Conservation (phyloP, 176 grass and related monocot genomes). For the Panicum miliaceum region DNA sequence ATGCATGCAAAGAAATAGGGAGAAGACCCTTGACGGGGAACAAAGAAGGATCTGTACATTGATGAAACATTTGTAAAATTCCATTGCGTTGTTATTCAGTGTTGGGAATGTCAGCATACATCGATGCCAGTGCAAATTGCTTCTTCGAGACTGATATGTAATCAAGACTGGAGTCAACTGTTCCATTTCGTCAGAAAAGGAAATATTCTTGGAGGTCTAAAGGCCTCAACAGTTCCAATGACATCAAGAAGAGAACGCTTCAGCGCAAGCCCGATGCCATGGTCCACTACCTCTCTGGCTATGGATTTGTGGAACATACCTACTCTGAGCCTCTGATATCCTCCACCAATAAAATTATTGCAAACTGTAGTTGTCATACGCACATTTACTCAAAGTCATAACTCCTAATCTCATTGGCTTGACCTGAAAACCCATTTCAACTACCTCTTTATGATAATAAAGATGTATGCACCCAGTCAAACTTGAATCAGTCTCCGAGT, state of each 20-base stretch:
- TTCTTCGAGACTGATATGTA: neutral
- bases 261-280: neutral
- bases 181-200: neutral
- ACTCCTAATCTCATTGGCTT: conserved; percentile 14
- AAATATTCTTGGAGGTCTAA: neutral
- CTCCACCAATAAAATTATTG: conserved; percentile 24
- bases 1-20: neutral
- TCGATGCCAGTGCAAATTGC: neutral
- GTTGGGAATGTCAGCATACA: neutral
- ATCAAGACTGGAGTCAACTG: neutral
- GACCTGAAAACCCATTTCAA: conserved; percentile 30
- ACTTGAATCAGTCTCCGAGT: conserved; percentile 43
- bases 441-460: conserved; percentile 24
- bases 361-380: conserved; percentile 31
- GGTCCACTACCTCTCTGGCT: neutral
- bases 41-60: neutral
- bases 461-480: conserved; percentile 40
- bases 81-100: neutral
- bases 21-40: neutral
- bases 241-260: conserved; percentile 8
- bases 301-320: neutral
- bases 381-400: neutral
- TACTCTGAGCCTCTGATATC: neutral
- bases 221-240: neutral
- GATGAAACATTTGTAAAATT: neutral